These are phyloP conservation scores for Solanum chilense DNA, from an alignment of 257 asterid genomes.

Conservation along the genomic window DNA sequence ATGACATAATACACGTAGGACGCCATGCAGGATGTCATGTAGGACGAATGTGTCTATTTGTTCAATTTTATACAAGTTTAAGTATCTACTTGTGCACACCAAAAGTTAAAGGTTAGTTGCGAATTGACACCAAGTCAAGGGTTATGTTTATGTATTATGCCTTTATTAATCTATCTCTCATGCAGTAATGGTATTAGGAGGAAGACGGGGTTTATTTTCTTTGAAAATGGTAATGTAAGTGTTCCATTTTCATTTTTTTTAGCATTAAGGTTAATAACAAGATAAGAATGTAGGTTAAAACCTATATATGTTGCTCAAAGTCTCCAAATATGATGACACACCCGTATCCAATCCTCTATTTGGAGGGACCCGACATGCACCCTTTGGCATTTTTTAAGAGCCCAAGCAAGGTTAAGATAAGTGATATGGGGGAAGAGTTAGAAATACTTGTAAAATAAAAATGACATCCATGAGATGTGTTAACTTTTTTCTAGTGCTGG, in stretches of 20 bases:
- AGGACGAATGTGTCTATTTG: too few species aligned
- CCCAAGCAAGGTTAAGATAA: neutral
- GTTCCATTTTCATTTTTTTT: neutral
- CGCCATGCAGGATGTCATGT: too few species aligned
- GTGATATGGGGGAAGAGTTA: neutral
- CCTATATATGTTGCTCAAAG: neutral
- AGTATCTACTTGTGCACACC: too few species aligned
- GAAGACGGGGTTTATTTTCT: neutral
- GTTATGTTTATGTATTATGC: too few species aligned
- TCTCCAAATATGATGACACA: neutral
- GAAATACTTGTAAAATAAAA: neutral
- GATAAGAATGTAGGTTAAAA: neutral
- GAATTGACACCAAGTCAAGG: too few species aligned
- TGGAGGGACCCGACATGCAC: neutral
- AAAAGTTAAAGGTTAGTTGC: too few species aligned
- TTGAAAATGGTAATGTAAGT: neutral
- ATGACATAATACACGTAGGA: too few species aligned
- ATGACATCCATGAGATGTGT: neutral
- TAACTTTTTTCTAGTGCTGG: neutral
- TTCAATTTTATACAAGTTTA: too few species aligned
- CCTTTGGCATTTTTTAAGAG: neutral
- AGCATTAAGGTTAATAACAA: neutral
- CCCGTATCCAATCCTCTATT: neutral
- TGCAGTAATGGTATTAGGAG: neutral
- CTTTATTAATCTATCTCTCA: neutral